Percentiles rank a stretch among this genome's conserved stretches.
These are phyloP conservation scores for Metarhizium album DNA, from an alignment of 2,329 filamentous ascomycete species.

Conservation along the genomic window DNA sequence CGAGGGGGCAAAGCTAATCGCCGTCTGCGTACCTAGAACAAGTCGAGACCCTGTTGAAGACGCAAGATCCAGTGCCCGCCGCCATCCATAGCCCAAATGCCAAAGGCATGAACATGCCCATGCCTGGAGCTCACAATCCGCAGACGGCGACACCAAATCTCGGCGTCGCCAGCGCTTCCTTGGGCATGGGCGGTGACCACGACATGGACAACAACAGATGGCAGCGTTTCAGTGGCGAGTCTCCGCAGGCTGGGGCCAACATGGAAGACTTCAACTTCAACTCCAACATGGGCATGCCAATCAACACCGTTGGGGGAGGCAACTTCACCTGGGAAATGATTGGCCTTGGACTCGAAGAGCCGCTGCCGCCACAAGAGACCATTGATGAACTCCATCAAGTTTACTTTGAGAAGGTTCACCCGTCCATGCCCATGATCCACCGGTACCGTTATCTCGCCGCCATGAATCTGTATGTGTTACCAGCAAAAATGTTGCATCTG, in stretches of 20 bases:
- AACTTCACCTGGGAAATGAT: conserved; percentile 74
- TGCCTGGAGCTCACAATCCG: conserved; percentile 12
- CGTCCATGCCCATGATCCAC: conserved; percentile 80
- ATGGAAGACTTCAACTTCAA: conserved; percentile 51
- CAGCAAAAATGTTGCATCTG: neutral
- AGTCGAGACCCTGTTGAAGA: conserved; percentile 84
- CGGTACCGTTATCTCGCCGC: conserved; percentile 76
- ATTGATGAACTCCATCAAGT: conserved; percentile 82
- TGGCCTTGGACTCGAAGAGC: conserved; percentile 47
- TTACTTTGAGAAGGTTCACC: conserved; percentile 86
- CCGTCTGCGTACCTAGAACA: conserved; percentile 50
- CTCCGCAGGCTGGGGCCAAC: conserved; percentile 31
- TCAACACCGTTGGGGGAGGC: conserved; percentile 36
- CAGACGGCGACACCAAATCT: conserved; percentile 20
- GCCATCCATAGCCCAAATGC: conserved; percentile 15
- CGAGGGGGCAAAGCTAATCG: conserved; percentile 3
- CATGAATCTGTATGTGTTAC: conserved; percentile 58
- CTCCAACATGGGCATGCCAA: conserved; percentile 35
- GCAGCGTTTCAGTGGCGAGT: conserved; percentile 45
- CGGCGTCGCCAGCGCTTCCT: conserved; percentile 31
- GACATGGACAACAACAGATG: conserved; percentile 41
- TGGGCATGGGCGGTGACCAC: conserved; percentile 34
- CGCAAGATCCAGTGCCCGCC: conserved; percentile 38
- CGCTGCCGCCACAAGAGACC: conserved; percentile 46
- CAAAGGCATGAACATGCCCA: conserved; percentile 20